Base-by-base conservation (phyloP, 805 yeast genomes). In the Monosporozyma yasuniensis region DNA sequence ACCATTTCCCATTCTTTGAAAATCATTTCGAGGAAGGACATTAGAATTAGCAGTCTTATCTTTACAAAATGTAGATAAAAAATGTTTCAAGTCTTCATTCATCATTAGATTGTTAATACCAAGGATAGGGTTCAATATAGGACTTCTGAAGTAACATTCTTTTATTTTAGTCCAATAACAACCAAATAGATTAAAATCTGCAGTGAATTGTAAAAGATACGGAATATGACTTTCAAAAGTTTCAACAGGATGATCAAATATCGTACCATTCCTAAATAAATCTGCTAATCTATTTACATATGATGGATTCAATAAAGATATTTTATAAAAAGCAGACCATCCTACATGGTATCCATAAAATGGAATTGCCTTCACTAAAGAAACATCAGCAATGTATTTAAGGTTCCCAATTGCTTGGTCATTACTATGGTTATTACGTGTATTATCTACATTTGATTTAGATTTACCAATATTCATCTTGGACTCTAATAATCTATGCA, bases 171-270 rank as follows among this genome's bases (percentile, higher is more conserved):
- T 52, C 91, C 95, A 87, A 4, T 83, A 81, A 64, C 96, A 87
- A 1, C 96, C 95, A 61, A 75, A 87, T 28, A 91, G 65, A 60
- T 91, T 90, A 66, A 76, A 88, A 61, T 93, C 99, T 0, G 85
- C 73, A 25, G 87, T 64, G 60, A 91, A 88, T 60, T 93, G 97
- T 6, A 87, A 64, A 1, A 78, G 60, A 56, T 72, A 84, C 0
- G 96, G 89, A 11, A 91, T 74, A 60, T 93, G 98, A 0, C 89
- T 72, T 59, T 93, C 99, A 62, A 71, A 87, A 0, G 82, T 79
- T 44, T 80, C 82, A 12, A 69, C 54, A 0, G 58, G 51, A 19
- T 59, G 60, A 2, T 71, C 73, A 38, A 69, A 55, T 1, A 78
- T 58, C 3, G 65, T 66, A 0, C 82, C 82, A 44, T 65, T 65